Percentiles rank a stretch among this genome's conserved stretches.
These are phyloP conservation scores for Porogramme epimiltina DNA, from an alignment of 1,284 basidiomycete species.

Conservation along the genomic window DNA sequence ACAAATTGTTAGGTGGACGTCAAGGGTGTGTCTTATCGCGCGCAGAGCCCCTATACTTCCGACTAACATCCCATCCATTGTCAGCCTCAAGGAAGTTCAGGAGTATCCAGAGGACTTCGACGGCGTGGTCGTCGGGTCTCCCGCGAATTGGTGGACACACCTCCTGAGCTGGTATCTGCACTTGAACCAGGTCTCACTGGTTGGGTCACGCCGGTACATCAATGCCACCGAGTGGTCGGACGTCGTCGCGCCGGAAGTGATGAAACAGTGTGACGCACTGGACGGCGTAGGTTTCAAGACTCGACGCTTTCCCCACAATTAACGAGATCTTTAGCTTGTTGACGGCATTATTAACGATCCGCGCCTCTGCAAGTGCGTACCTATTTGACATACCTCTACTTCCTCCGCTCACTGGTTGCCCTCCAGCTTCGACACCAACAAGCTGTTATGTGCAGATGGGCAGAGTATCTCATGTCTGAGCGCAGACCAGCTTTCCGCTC, in stretches of 20 bases:
- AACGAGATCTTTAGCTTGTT: slow-evolving; percentile 8
- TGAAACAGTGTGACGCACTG: slow-evolving; percentile 28
- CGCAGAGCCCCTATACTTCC: background rate
- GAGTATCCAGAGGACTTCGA: slow-evolving; percentile 25
- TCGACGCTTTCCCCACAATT: background rate
- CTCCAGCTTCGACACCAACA: background rate
- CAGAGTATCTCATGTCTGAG: slow-evolving; percentile 32
- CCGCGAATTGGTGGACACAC: slow-evolving; percentile 21
- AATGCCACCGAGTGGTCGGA: slow-evolving; percentile 12
- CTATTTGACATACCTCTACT: slow-evolving; percentile 10
- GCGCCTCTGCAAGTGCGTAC: slow-evolving; percentile 27
- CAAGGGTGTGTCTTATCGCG: background rate
- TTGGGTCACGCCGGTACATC: slow-evolving; percentile 16
- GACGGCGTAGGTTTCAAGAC: slow-evolving; percentile 24
- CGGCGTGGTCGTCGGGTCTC: slow-evolving; percentile 23
- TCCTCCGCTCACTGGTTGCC: background rate
- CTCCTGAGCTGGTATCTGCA: slow-evolving; percentile 17
- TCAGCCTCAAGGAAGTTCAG: slow-evolving; percentile 22
- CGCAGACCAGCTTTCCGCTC: slow-evolving; percentile 31
- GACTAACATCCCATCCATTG: background rate
- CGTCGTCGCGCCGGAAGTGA: slow-evolving; percentile 21
- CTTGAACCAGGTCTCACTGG: slow-evolving; percentile 10
- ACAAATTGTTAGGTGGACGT: background rate
- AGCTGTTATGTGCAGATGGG: background rate
- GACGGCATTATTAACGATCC: slow-evolving; percentile 37